Conservation (phyloP, 768 basidiomycete species). For the Chalciporus pseudorubinellus region DNA sequence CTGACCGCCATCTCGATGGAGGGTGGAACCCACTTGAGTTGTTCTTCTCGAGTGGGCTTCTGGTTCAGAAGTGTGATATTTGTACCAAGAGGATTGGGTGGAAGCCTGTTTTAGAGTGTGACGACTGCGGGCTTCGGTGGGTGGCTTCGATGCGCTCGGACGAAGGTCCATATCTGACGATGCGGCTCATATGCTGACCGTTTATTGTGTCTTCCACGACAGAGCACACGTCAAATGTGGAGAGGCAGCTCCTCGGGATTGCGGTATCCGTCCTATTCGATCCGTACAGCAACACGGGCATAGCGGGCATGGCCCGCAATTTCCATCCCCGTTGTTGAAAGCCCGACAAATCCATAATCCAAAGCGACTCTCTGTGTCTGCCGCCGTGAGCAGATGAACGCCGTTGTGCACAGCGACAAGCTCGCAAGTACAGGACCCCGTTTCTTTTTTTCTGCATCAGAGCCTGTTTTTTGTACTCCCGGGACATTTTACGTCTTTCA, state of each 20-base stretch:
- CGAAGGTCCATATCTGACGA: slow-evolving; percentile 16
- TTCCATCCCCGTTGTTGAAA: slow-evolving; percentile 27
- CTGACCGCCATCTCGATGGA: slow-evolving; percentile 29
- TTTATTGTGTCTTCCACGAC: slow-evolving; percentile 13
- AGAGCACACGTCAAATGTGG: slow-evolving; percentile 89
- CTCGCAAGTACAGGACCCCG: slow-evolving; percentile 4
- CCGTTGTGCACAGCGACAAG: slow-evolving; percentile 16
- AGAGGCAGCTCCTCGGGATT: slow-evolving; percentile 76
- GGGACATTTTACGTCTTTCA: slow-evolving; percentile 14
- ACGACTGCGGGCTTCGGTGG: slow-evolving; percentile 80
- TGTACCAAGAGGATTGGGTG: slow-evolving; percentile 81
- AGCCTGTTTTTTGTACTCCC: slow-evolving; percentile 2
- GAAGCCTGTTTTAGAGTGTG: slow-evolving; percentile 84
- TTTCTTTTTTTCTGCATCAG: slow-evolving; percentile 9
- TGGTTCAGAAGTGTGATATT: slow-evolving; percentile 77
- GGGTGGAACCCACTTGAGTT: slow-evolving; percentile 79
- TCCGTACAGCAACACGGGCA: slow-evolving; percentile 23
- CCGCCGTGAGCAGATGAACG: slow-evolving; percentile 26
- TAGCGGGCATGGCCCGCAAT: slow-evolving; percentile 10
- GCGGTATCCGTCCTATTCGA: slow-evolving; percentile 53
- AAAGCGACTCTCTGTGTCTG: slow-evolving; percentile 26
- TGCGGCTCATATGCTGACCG: slow-evolving; percentile 4
- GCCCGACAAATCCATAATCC: slow-evolving; percentile 24
- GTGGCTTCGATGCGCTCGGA: slow-evolving; percentile 19
- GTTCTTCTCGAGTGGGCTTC: slow-evolving; percentile 69